A percentile compares a stretch with the other conserved stretches of the same genome.
Conservation (phyloP, 2,329 filamentous ascomycete species). For the Xylariales sp. region DNA sequence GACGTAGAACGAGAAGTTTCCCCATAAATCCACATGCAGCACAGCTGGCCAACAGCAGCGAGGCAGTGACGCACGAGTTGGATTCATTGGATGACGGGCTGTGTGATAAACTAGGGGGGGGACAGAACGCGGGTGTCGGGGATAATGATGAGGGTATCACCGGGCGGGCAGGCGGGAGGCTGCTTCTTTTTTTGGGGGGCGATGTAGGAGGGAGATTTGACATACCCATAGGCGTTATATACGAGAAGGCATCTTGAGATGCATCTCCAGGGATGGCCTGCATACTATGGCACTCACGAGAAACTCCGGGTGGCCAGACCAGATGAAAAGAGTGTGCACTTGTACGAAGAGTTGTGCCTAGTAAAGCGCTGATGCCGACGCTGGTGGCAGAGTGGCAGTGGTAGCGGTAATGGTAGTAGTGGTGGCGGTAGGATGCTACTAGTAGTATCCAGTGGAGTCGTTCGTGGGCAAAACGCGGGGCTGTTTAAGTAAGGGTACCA, state of each 20-base stretch:
- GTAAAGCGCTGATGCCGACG: not conserved
- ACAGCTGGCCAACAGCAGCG: slow-evolving; percentile 58
- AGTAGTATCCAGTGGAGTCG: slow-evolving; percentile 8
- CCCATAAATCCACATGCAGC: slow-evolving; percentile 50
- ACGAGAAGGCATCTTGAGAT: slow-evolving; percentile 59
- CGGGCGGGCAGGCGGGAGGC: slow-evolving; percentile 25
- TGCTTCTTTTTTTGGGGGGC: not conserved
- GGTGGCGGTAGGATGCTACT: not conserved
- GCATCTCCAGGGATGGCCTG: slow-evolving; percentile 59
- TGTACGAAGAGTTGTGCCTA: not conserved
- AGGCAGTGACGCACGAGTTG: slow-evolving; percentile 59
- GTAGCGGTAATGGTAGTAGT: not conserved
- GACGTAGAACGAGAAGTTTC: slow-evolving; percentile 41
- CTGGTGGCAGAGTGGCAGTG: no score
- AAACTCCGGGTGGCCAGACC: not conserved
- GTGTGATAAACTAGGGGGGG: slow-evolving; percentile 40
- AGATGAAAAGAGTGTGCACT: slow-evolving; percentile 4
- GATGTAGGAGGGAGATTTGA: slow-evolving; percentile 37
- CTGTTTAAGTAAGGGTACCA: not conserved
- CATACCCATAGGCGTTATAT: slow-evolving; percentile 69
- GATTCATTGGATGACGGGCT: slow-evolving; percentile 59
- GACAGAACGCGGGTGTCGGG: slow-evolving; percentile 27
- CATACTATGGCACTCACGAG: slow-evolving; percentile 57
- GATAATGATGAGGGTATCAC: slow-evolving; percentile 37
- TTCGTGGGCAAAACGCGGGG: slow-evolving; percentile 7